Evolutionary conservation across 169 alveolate genomes (phyloP).

Genomic region (Eimeria praecox): DNA sequence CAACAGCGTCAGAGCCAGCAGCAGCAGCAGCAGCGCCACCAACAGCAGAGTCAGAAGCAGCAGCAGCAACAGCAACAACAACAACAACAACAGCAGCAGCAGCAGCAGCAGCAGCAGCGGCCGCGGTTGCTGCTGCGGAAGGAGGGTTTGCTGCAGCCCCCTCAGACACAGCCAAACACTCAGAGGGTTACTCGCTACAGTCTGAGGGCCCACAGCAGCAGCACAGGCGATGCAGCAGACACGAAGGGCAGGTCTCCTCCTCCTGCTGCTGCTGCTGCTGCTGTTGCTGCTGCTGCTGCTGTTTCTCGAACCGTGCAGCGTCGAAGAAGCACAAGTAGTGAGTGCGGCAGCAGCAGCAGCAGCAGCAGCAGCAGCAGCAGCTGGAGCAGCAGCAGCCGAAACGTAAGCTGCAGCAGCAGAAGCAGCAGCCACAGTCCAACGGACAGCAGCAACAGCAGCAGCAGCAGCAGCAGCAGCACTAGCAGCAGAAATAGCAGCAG

Average conservation of each 20-base stretch:
- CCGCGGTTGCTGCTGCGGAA: neutral
- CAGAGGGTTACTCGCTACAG: neutral
- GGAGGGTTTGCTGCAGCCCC: neutral
- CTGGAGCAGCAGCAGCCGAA: conserved; percentile 33
- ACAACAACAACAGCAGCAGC: neutral
- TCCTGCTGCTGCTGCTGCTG: conserved; percentile 33
- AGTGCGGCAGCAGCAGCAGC: conserved; percentile 1
- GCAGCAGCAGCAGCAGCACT: conserved; percentile 8
- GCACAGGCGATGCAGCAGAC: neutral
- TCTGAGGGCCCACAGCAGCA: conserved; percentile 13
- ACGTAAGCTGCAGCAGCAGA: conserved; percentile 1
- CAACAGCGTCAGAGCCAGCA: neutral
- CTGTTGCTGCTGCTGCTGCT: neutral
- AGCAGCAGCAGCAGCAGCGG: neutral
- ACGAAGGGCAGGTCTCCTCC: neutral
- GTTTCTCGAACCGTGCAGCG: neutral
- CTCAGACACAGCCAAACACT: neutral
- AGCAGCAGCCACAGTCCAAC: conserved; percentile 7
- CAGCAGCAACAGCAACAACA: neutral
- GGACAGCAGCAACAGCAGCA: conserved; percentile 1
- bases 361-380: conserved; percentile 20
- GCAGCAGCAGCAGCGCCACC: neutral
- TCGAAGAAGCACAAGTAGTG: neutral
- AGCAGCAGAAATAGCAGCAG: neutral
- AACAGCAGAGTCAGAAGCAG: neutral